Conservation (phyloP, 768 basidiomycete species). For the Pholiota molesta region DNA sequence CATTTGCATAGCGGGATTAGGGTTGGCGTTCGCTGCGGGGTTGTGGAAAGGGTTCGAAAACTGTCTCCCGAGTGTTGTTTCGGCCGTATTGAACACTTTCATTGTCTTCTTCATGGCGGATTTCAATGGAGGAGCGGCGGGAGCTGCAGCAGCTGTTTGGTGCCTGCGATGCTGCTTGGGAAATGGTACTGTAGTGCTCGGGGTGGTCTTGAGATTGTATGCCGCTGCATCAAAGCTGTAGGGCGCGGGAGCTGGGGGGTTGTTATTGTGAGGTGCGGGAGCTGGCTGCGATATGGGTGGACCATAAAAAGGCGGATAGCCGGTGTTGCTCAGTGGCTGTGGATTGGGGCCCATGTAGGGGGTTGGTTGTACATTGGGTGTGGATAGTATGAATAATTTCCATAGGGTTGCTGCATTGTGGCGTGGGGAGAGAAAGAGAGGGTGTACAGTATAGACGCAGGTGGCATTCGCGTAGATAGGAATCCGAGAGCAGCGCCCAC, state of each 20-base stretch:
- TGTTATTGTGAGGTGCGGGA: slow-evolving; percentile 22
- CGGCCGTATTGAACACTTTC: slow-evolving; percentile 25
- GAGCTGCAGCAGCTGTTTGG: slow-evolving; percentile 16
- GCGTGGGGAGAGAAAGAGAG: slow-evolving; percentile 17
- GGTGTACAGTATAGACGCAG: no score
- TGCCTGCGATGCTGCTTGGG: slow-evolving; percentile 31
- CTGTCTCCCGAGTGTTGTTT: slow-evolving; percentile 35
- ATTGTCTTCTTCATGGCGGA: slow-evolving; percentile 60
- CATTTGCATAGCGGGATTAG: slow-evolving; percentile 12
- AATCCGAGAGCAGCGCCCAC: no score
- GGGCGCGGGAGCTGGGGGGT: slow-evolving; percentile 24
- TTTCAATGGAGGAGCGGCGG: slow-evolving; percentile 41
- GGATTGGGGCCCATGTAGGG: slow-evolving; percentile 34
- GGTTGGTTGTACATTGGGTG: slow-evolving; percentile 47
- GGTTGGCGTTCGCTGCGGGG: slow-evolving; percentile 9
- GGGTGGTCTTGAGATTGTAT: slow-evolving; percentile 23
- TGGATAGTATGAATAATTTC: slow-evolving; percentile 47
- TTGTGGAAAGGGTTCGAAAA: slow-evolving; percentile 43
- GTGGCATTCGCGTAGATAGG: neutral
- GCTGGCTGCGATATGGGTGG: slow-evolving; percentile 31
- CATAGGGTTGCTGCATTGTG: slow-evolving; percentile 39
- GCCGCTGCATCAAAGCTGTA: slow-evolving; percentile 35
- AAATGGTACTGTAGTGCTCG: slow-evolving; percentile 31
- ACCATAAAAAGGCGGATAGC: slow-evolving; percentile 39
- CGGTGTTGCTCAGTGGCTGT: slow-evolving; percentile 26